Evolutionary conservation across 768 basidiomycete genomes (phyloP).

Genomic region (Trametes sanguinea): DNA sequence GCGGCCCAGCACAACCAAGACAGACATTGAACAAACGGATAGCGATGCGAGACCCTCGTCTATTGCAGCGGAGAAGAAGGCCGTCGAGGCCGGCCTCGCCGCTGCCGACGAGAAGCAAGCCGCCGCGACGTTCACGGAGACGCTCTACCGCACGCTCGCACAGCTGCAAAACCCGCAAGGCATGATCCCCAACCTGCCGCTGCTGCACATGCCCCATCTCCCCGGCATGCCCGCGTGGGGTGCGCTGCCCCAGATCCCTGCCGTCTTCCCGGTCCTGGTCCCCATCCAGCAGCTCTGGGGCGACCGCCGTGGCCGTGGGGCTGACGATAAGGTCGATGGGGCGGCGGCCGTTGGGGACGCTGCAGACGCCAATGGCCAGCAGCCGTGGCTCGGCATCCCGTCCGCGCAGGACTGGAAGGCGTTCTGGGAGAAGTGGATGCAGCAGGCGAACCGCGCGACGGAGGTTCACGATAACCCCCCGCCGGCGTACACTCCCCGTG

Average conservation of each 20-base stretch:
- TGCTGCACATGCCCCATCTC: constrained; percentile 39
- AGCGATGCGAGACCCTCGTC: neutral
- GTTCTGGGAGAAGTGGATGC: constrained; percentile 77
- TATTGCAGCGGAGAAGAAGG: constrained; percentile 27
- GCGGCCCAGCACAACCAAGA: constrained; percentile 1
- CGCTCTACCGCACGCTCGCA: constrained; percentile 75
- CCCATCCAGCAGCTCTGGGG: constrained; percentile 69
- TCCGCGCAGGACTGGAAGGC: constrained; percentile 60
- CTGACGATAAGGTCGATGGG: constrained; percentile 29
- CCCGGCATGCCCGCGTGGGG: constrained; percentile 54
- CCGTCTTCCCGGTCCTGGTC: constrained; percentile 80
- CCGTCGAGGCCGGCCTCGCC: constrained; percentile 24
- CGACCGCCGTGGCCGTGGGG: constrained; percentile 41
- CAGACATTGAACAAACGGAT: neutral
- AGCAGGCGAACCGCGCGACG: constrained; percentile 51
- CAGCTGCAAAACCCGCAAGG: constrained; percentile 58
- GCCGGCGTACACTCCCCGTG: constrained; percentile 72
- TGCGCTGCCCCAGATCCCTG: constrained; percentile 63
- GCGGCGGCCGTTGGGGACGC: constrained; percentile 4
- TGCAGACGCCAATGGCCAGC: constrained; percentile 27
- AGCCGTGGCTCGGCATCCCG: constrained; percentile 29
- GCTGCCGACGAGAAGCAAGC: constrained; percentile 32
- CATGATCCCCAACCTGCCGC: constrained; percentile 45
- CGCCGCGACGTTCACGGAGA: constrained; percentile 58
- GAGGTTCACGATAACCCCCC: constrained; percentile 58